phyloP scores from a whole-genome alignment of 2,329 filamentous ascomycete genomes.

The Pseudogymnoascus sp. region DNA sequence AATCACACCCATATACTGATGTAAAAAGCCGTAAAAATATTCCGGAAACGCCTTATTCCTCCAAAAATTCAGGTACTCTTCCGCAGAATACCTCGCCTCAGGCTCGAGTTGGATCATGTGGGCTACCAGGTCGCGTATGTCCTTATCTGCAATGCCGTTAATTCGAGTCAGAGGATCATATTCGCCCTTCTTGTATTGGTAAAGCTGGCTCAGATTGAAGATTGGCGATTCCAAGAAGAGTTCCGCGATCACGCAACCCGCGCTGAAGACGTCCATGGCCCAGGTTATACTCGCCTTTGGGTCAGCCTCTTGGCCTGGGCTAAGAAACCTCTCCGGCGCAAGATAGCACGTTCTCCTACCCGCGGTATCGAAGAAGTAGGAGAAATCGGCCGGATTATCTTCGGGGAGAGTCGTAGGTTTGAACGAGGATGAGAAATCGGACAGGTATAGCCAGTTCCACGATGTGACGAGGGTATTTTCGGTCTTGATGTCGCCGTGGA shows the following conservation, averaged over 20 bases:
- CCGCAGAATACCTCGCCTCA: slow-evolving; percentile 82
- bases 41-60: slow-evolving; percentile 86
- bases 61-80: slow-evolving; percentile 91
- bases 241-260: slow-evolving; percentile 93
- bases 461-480: slow-evolving; percentile 96
- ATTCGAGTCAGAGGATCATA: slow-evolving; percentile 82
- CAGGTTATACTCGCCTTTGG: slow-evolving; percentile 62
- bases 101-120: slow-evolving; percentile 97
- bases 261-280: slow-evolving; percentile 99
- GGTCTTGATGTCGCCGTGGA: slow-evolving; percentile 97
- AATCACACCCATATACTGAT: slow-evolving; percentile 95
- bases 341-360: slow-evolving; percentile 89
- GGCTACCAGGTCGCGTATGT: slow-evolving; percentile 79
- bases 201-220: slow-evolving; percentile 95
- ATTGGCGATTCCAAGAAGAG: slow-evolving; percentile 91
- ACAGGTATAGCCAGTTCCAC: slow-evolving; percentile 98
- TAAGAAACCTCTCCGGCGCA: slow-evolving; percentile 85
- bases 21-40: slow-evolving; percentile 96
- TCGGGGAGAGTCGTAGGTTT: slow-evolving; percentile 91
- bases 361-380: slow-evolving; percentile 94
- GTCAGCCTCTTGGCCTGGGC: slow-evolving; percentile 58
- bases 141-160: slow-evolving; percentile 77
- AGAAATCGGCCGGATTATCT: slow-evolving; percentile 95
- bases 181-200: slow-evolving; percentile 86
- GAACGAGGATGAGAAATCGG: slow-evolving; percentile 94